Evolutionary conservation across 225 moss, liverwort and hornwort species (phyloP), one percentile per base, ranked within the genome.

Genomic region (Antitrichia curtipendula): DNA sequence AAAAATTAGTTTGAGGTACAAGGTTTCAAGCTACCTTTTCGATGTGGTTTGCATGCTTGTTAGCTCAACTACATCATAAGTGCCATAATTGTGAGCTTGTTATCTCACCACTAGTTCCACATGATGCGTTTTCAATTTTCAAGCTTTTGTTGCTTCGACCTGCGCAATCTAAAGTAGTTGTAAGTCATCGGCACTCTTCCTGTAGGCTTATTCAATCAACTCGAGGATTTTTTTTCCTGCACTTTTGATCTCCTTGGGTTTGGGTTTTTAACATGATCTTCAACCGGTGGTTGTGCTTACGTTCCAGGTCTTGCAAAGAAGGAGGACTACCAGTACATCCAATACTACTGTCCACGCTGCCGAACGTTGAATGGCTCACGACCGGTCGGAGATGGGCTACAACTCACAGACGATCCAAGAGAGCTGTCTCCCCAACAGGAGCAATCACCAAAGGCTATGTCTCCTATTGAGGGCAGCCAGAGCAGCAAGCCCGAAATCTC

Each of bases 221-320:
- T 36, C 8, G 18, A n/a, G 59, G n/a, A 36, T 29, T 59, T 65
- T 70, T 28, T 38, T 57, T 68, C 34, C 28, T 73, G 29, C 49
- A 70, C 36, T 73, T 83, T 29, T 69, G 60, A 31, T 77, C 31
- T 43, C 43, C 43, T 86, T 61, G 40, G 71, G 70, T n/a, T 86
- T 61, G 40, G 71, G 70, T n/a, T 88, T 85, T 49, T 64, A 47
- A 57, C 82, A 56, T 77, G 54, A 49, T 63, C 19, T 38, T 87
- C 36, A 75, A 84, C 57, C 72, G 49, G 31, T 61, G 57, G 34
- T 52, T 89, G 60, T 86, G 45, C 69, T 56, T 74, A 54, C 79
- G n/a, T 84, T 70, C 74, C 94, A 99, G 98, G 98, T 52, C 94
- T 99, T 74, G 98, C 98, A n/a, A 97, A 93, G 87, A 99, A 99